Evolutionary conservation across 192 early-diverging fungal species (phyloP), one percentile per base, ranked within the genome.

Genomic region (Phlyctochytrium arcticum): DNA sequence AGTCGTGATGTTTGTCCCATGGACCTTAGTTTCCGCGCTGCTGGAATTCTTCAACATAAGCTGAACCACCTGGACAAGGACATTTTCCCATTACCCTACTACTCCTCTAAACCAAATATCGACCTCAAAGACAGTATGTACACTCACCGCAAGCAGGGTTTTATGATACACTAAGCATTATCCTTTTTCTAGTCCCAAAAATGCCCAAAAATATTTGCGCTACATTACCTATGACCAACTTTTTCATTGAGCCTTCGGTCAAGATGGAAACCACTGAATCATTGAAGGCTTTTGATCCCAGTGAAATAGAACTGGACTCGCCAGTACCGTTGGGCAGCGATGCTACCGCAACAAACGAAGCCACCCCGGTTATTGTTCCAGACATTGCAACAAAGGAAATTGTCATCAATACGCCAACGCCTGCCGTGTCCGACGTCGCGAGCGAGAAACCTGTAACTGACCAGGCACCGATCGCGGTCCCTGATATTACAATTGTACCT

Each of bases 21-120:
- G 66, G 78, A 71, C 30, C 75, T 89, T 34, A 80, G 84, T 24
- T 93, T 87, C 77, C 73, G 79, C 59, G 76, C 79, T 21, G 85
- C 87, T 48, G 78, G 89, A 5, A 68, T 70, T 9, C 78, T 82
- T 50, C 84, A 88, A 49, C 72, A 81, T 24, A 85, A 86, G 36
- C 72, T 96, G 50, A 81, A 88, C 5, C 78, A 73, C 10, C 54
- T 92, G 29, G 83, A 90, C 47, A 62, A 78, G 8, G 73, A 59
- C 8, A 78, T 86, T 6, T 96, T 92, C 73, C 79, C 84, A 1
- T 70, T 88, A n/a, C 92, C 92, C 17, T 85, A 84, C 56, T 84
- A 84, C 57, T 65, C 74, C 5, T 74, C 75, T 37, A 68, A 47
- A 30, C 60, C 8, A 33, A 82, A 21, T 55, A 50, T 48, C 65